phyloP scores from a whole-genome alignment of 2,329 filamentous ascomycete genomes.

The Geoglossum cookeanum region DNA sequence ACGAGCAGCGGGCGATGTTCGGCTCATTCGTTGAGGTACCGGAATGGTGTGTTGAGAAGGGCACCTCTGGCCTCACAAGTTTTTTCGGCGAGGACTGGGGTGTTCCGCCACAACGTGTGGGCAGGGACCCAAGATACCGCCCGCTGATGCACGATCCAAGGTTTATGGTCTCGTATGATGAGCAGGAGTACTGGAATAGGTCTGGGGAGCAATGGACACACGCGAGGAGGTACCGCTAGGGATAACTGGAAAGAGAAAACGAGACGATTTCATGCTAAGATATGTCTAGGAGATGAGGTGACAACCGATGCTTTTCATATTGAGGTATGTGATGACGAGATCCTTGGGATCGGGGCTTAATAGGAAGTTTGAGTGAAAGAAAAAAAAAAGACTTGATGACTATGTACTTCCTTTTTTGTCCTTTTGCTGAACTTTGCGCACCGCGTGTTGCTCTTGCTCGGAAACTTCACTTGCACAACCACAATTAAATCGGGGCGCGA shows the following conservation, averaged over 20 bases:
- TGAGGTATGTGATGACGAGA: too few species aligned
- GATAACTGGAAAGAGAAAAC: not conserved
- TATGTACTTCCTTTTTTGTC: not conserved
- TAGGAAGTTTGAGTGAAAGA: not conserved
- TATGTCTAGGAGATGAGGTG: not conserved
- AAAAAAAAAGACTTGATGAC: not conserved
- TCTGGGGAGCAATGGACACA: not conserved
- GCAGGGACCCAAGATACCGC: conserved; percentile 19
- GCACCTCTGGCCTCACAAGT: conserved; percentile 19
- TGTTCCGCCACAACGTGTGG: conserved; percentile 18
- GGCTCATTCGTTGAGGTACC: conserved; percentile 8
- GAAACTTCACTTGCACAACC: not conserved
- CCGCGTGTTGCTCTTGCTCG: not conserved
- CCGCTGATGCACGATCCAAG: conserved; percentile 1
- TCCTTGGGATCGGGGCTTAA: not conserved
- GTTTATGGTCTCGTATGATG: not conserved
- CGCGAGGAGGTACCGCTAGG: not conserved
- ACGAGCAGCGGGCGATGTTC: conserved; percentile 5
- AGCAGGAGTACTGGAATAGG: not conserved
- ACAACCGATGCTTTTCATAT: too few species aligned
- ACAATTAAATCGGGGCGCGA: not conserved
- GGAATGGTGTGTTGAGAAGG: conserved; percentile 21
- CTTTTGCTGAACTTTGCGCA: not conserved
- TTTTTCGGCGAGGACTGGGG: conserved; percentile 23
- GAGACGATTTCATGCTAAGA: not conserved